phyloP scores from a whole-genome alignment of 306 rosid genomes.

The Benincasa hispida region DNA sequence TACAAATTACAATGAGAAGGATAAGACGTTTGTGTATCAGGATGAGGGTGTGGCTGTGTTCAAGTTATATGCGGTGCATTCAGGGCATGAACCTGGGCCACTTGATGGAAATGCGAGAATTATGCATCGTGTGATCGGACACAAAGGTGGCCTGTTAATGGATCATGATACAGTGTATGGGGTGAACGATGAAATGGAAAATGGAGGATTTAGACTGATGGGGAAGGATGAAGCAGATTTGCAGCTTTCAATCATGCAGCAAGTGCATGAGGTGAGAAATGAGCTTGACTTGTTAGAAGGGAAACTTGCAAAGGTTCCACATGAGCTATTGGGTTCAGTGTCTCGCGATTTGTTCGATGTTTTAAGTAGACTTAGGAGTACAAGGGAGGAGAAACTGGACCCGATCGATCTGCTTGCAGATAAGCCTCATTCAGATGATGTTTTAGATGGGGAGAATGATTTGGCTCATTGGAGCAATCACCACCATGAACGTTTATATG shows the following conservation, averaged over 20 bases:
- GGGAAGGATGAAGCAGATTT: conserved; percentile 84
- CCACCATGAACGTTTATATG: conserved; percentile 71
- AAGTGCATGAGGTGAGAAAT: conserved; percentile 70
- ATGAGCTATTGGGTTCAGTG: conserved; percentile 57
- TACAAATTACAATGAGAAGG: conserved; percentile 88
- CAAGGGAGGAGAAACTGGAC: conserved; percentile 53
- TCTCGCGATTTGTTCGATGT: conserved; percentile 68
- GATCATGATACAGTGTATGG: conserved; percentile 87
- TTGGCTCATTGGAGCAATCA: conserved; percentile 88
- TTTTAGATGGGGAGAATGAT: conserved; percentile 84
- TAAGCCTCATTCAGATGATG: conserved; percentile 57
- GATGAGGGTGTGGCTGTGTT: conserved; percentile 91
- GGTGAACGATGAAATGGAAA: conserved; percentile 84
- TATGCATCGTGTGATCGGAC: conserved; percentile 92
- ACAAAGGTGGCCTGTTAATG: conserved; percentile 68
- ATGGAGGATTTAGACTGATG: conserved; percentile 61
- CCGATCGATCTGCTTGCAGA: conserved; percentile 49
- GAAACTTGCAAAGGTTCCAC: conserved; percentile 46
- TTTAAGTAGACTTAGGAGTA: conserved; percentile 56
- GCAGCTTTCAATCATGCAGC: conserved; percentile 72
- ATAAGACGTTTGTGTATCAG: conserved; percentile 88
- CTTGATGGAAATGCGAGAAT: conserved; percentile 96
- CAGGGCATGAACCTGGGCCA: conserved; percentile 98
- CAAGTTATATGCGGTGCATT: conserved; percentile 90
- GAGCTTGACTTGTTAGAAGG: conserved; percentile 79